Conservation (phyloP, 108 stramenopile species). For the Fragilariopsis cylindrus region DNA sequence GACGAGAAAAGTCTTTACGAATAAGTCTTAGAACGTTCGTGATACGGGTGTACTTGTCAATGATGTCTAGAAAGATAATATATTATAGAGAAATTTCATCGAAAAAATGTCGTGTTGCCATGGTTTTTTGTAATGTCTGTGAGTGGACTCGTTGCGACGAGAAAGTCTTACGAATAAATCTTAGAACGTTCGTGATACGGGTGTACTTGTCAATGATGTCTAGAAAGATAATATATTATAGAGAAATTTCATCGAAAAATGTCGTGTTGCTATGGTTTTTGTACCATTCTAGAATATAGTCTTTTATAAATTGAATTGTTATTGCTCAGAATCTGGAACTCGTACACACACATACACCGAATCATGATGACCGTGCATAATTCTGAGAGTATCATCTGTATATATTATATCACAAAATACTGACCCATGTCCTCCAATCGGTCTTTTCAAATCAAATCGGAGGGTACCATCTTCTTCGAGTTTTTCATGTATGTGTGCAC, state of each 20-base stretch:
- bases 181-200: not conserved
- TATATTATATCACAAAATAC: slow-evolving; percentile 70
- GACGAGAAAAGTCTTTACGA: slow-evolving; percentile 82
- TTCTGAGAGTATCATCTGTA: slow-evolving; percentile 67
- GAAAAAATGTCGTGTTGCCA: not conserved
- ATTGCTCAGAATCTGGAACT: slow-evolving; percentile 15
- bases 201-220: no score
- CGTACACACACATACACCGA: slow-evolving; percentile 56
- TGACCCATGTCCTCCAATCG: slow-evolving; percentile 71
- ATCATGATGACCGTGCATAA: slow-evolving; percentile 72
- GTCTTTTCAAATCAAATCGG: slow-evolving; percentile 51
- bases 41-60: not conserved
- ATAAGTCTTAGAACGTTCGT: slow-evolving; percentile 36
- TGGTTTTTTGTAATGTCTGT: slow-evolving; percentile 27
- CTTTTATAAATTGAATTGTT: not conserved
- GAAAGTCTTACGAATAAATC: slow-evolving; percentile 88
- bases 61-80: not conserved
- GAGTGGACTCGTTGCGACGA: slow-evolving; percentile 63
- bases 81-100: not conserved
- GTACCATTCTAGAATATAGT: not conserved
- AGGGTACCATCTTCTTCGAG: slow-evolving; percentile 57
- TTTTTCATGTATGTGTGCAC: slow-evolving; percentile 54
- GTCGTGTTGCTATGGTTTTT: not conserved
- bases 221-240: not conserved
- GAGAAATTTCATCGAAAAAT: not conserved